Conservation (phyloP, 169 alveolate species). For the Plasmodium gonderi region DNA sequence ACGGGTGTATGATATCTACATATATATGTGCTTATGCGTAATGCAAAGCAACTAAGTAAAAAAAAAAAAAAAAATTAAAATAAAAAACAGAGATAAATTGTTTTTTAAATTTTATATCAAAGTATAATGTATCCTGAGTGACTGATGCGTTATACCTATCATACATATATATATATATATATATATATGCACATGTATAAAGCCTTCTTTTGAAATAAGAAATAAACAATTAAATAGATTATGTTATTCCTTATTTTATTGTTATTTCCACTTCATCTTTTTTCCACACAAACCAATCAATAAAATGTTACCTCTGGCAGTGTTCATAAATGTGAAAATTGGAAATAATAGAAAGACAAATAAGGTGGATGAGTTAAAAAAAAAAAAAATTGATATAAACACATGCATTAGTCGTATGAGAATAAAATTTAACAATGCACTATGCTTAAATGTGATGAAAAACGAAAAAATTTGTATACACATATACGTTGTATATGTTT, state of each 20-base stretch:
- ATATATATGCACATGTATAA: background rate
- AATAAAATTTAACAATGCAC: slow-evolving; percentile 16
- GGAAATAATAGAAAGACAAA: slow-evolving; percentile 41
- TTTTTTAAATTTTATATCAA: slow-evolving; percentile 1
- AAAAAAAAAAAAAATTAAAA: slow-evolving; percentile 5
- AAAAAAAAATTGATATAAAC: slow-evolving; percentile 8
- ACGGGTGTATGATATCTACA: background rate
- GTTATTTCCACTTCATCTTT: background rate
- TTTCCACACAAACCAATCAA: slow-evolving; percentile 1
- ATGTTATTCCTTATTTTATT: background rate
- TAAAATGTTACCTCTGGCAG: slow-evolving; percentile 1
- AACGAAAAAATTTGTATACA: slow-evolving; percentile 8
- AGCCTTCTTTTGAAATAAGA: slow-evolving; percentile 2
- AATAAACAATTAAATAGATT: slow-evolving; percentile 13
- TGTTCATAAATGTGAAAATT: background rate
- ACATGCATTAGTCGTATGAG: background rate
- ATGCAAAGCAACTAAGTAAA: background rate
- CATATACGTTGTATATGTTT: background rate
- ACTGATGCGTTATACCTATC: background rate
- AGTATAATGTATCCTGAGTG: background rate
- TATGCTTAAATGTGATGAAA: background rate
- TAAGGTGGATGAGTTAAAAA: background rate
- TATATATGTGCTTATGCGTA: background rate
- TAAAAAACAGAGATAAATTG: background rate
- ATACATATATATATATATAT: too few relatives aligned